phyloP scores from a whole-genome alignment of 495 filamentous ascomycete genomes.

The Penicillium nucicola region DNA sequence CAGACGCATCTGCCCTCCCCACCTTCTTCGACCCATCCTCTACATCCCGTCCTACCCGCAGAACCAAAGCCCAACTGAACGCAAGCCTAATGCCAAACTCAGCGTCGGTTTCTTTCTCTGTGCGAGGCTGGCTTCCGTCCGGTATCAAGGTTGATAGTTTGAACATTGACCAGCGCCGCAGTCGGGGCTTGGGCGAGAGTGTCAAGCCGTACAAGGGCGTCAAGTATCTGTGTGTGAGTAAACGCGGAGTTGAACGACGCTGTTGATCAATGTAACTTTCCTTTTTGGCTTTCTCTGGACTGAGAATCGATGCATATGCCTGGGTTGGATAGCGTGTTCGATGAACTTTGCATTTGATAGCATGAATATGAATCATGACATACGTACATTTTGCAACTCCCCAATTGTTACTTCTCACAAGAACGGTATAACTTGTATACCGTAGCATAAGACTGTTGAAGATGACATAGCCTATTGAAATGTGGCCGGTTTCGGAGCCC shows the following conservation, averaged over 20 bases:
- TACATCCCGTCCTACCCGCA: constrained; percentile 32
- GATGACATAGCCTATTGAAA: too few relatives aligned
- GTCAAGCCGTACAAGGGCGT: constrained; percentile 97
- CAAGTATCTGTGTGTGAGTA: constrained; percentile 92
- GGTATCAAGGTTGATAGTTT: constrained; percentile 92
- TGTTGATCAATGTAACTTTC: constrained; percentile 22
- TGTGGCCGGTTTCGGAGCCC: too few relatives aligned
- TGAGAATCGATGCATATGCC: neutral
- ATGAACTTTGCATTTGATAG: constrained; percentile 1
- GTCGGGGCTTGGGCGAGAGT: constrained; percentile 78
- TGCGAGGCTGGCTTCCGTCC: constrained; percentile 93
- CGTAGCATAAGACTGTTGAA: too few relatives aligned
- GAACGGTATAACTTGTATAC: too few relatives aligned
- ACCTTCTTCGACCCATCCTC: constrained; percentile 25
- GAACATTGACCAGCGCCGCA: constrained; percentile 77
- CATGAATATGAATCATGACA: constrained; percentile 6
- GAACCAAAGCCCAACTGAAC: constrained; percentile 61
- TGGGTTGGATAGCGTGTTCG: neutral
- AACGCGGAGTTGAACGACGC: constrained; percentile 70
- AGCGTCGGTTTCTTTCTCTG: constrained; percentile 81
- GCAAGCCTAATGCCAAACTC: constrained; percentile 87
- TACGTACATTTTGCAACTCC: too few relatives aligned
- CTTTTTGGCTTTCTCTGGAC: neutral
- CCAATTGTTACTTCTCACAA: too few relatives aligned
- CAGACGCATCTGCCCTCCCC: constrained; percentile 13